Evolutionary conservation across 345 rosid species (phyloP), one percentile per base, ranked within the genome.

Genomic region (Pseudoturritis turrita): DNA sequence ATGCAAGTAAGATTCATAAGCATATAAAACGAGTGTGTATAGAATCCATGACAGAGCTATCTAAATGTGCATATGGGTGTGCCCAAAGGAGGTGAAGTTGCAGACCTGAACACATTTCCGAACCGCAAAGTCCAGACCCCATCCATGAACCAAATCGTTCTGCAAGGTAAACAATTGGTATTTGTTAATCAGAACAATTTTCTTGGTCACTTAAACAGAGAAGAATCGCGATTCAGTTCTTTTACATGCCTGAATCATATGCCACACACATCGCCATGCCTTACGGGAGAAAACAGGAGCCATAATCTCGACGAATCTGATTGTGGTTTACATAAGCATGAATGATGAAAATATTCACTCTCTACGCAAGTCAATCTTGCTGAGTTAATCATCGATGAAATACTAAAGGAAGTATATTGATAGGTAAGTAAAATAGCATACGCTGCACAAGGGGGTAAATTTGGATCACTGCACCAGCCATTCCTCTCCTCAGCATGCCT

Each of bases 201-300:
- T 19, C 3, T 11, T 4, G 19, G 5, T 70, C 33, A 9, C 6
- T 15, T 22, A 25, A 31, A 52, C 37, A 17, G 26, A 59, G 23
- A 61, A 7, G 19, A 73, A 22, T 18, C 17, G 3, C 10, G 21
- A 3, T 33, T 7, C 5, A 0, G 29, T 23, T 47, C 10, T 26
- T 23, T 33, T 35, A 7, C 50, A 47, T 57, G 81, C 99, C 96
- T 91, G 98, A 84, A 95, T 83, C 99, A 95, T 87, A 73, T 91
- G 76, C 97, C 99, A 95, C 59, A 87, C 96, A 75, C 99, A 91
- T 4, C 92, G 93, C 98, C 99, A 95, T 45, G 98, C 98, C 39
- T 85, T 80, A 31, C 85, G 91, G 69, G 98, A 91, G 78, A 95
- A 95, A 51, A 95, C 96, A 5, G 98, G 84, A 65, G 99, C 98